A percentile compares a stretch with the other conserved stretches of the same genome.
Conservation (phyloP, 208 protist genomes). For the Wallacemonas sp. region DNA sequence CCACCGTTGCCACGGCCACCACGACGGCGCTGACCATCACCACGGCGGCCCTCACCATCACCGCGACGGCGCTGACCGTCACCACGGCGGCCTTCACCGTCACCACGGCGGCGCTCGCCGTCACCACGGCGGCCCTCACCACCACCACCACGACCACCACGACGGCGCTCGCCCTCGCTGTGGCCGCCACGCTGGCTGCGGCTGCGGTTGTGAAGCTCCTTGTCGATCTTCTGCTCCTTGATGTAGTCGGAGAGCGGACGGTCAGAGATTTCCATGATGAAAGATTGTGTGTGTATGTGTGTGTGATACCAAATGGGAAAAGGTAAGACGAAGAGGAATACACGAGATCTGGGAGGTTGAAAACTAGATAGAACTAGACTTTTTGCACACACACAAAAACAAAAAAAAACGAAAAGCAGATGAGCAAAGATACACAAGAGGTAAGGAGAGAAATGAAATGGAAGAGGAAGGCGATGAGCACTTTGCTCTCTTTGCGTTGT, state of each 20-base stretch:
- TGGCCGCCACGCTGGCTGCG: slow-evolving; percentile 29
- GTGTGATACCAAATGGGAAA: not conserved
- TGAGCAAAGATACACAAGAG: slow-evolving; percentile 7
- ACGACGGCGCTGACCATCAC: slow-evolving; percentile 15
- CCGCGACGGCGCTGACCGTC: slow-evolving; percentile 1
- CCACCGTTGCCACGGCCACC: slow-evolving; percentile 22
- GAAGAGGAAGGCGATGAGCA: not conserved
- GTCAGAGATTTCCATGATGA: slow-evolving; percentile 85
- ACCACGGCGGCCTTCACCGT: not conserved
- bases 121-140: slow-evolving; percentile 3
- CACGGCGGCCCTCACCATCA: not conserved
- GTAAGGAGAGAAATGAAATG: slow-evolving; percentile 10
- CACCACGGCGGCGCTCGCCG: slow-evolving; percentile 7
- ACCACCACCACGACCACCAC: slow-evolving; percentile 6
- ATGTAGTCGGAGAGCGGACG: slow-evolving; percentile 82
- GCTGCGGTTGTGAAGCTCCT: slow-evolving; percentile 55
- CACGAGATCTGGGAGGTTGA: not conserved
- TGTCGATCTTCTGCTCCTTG: slow-evolving; percentile 86
- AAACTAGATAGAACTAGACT: not conserved
- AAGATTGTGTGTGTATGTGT: not conserved
- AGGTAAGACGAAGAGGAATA: not conserved
- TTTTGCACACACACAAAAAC: too few relatives aligned
- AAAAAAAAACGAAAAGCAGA: not conserved
- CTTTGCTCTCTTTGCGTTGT: not conserved
- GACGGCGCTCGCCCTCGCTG: slow-evolving; percentile 9